Percentiles rank a stretch among this genome's conserved stretches.
These are phyloP conservation scores for Penicillium sp. DNA, from an alignment of 2,329 filamentous ascomycete species.

Conservation along the genomic window DNA sequence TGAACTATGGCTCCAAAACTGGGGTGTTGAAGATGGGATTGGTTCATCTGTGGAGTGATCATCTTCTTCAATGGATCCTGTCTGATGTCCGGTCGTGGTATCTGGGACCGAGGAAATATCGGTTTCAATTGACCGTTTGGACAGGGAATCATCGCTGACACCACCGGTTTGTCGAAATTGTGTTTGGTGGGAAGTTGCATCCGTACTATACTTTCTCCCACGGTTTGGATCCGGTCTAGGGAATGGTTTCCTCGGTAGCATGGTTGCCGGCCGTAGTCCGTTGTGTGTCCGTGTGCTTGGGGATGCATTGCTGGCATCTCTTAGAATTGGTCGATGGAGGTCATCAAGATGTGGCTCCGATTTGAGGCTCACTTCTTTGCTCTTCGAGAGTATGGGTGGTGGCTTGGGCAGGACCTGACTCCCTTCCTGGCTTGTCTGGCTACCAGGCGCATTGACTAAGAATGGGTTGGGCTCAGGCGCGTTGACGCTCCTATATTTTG, in stretches of 20 bases:
- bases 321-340: neutral
- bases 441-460: neutral
- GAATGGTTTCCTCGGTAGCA: neutral
- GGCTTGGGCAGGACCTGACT: neutral
- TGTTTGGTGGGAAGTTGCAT: neutral
- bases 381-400: neutral
- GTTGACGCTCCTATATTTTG: neutral
- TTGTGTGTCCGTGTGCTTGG: neutral
- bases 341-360: neutral
- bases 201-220: slow-evolving; percentile 11
- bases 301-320: neutral
- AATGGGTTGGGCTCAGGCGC: neutral
- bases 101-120: neutral
- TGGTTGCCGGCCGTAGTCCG: neutral
- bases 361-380: neutral
- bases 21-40: slow-evolving; percentile 6
- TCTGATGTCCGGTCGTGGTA: neutral
- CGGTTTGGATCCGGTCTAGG: neutral
- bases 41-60: neutral
- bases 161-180: neutral
- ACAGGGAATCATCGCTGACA: neutral
- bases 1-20: slow-evolving; percentile 37
- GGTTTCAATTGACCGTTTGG: neutral
- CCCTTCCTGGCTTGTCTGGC: neutral
- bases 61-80: neutral